These are phyloP conservation scores for Chenopodium suecicum DNA, from an alignment of 148 eudicot species.

Conservation along the genomic window DNA sequence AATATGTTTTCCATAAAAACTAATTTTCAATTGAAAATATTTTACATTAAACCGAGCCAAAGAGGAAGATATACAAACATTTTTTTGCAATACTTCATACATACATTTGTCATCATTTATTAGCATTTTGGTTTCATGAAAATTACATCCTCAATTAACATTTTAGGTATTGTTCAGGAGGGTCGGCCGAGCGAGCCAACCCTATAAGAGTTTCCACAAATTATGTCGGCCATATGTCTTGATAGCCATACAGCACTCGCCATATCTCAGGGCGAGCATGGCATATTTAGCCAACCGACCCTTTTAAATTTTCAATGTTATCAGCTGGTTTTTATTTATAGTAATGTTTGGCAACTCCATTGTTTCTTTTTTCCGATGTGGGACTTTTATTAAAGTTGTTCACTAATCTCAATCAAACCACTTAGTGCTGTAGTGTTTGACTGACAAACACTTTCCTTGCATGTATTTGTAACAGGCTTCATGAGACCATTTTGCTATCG, in stretches of 20 bases:
- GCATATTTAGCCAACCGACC: constrained; percentile 99
- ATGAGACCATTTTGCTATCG: too few relatives aligned
- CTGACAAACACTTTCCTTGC: neutral
- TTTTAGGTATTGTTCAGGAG: constrained; percentile 22
- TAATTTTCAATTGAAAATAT: too few relatives aligned
- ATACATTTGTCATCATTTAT: too few relatives aligned
- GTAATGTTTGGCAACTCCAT: neutral
- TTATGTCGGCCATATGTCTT: constrained; percentile 97
- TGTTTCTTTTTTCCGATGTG: constrained; percentile 5
- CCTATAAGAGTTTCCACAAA: constrained; percentile 61
- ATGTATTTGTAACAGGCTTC: neutral
- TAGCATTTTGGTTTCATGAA: too few relatives aligned
- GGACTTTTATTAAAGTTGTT: neutral
- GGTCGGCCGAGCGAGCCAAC: constrained; percentile 94
- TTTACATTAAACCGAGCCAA: too few relatives aligned
- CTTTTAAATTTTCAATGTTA: constrained; percentile 34
- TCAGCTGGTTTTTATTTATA: neutral
- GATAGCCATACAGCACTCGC: constrained; percentile 94
- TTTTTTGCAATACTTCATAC: too few relatives aligned
- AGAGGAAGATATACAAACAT: too few relatives aligned
- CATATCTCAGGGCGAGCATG: constrained; percentile 50
- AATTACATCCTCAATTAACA: too few relatives aligned
- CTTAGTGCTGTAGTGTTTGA: too few relatives aligned
- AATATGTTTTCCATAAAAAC: too few relatives aligned
- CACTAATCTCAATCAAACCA: too few relatives aligned